Conservation (phyloP, 768 basidiomycete genomes). For the Naganishia antarctica region DNA sequence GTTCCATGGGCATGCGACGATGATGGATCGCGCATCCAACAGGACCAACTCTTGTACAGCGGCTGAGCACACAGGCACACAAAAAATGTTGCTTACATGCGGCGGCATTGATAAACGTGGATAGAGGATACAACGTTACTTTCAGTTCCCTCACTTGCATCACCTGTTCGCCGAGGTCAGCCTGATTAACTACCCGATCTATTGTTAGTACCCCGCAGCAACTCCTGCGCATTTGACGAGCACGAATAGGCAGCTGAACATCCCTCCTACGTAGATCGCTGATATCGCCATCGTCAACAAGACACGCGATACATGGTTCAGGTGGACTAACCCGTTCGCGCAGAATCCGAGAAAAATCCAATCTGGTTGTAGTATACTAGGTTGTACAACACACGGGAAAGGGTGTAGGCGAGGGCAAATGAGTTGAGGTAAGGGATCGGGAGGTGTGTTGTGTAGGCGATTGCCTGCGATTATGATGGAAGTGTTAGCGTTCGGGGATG, state of each 20-base stretch:
- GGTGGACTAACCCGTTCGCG: constrained; percentile 2
- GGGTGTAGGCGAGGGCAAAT: constrained; percentile 21
- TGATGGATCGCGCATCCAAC: too few species aligned
- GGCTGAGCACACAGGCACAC: too few species aligned
- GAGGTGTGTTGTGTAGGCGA: constrained; percentile 18
- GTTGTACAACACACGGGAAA: constrained; percentile 17
- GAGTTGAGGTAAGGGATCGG: constrained; percentile 26
- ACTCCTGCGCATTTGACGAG: constrained; percentile 4
- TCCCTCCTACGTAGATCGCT: constrained; percentile 21
- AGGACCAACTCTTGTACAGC: too few species aligned
- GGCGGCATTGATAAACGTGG: too few species aligned
- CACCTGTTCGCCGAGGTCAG: too few species aligned
- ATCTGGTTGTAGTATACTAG: constrained; percentile 23
- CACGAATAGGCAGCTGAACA: constrained; percentile 20
- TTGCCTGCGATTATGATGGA: background rate
- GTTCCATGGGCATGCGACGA: too few species aligned
- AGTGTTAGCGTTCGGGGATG: background rate
- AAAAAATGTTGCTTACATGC: too few species aligned
- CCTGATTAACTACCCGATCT: background rate
- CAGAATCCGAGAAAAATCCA: constrained; percentile 16
- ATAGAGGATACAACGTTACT: too few species aligned
- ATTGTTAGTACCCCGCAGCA: constrained; percentile 2
- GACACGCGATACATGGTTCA: too few species aligned
- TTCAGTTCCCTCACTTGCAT: too few species aligned
- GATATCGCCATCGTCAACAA: background rate